These are phyloP conservation scores for Solanum pimpinellifolium DNA, from an alignment of 257 asterid species.

Conservation along the genomic window DNA sequence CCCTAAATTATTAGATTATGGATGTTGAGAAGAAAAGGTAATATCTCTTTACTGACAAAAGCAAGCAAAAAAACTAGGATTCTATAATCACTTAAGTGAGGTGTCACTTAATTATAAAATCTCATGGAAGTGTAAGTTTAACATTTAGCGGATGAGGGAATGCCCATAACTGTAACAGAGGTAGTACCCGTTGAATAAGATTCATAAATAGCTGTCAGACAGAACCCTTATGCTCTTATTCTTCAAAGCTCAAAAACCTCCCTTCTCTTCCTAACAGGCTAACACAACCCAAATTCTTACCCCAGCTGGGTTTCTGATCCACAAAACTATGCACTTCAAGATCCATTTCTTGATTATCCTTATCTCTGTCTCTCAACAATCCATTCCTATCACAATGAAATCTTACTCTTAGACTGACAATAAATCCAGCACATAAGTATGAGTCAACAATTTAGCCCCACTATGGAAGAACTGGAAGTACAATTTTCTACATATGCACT, in stretches of 20 bases:
- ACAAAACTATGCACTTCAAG: neutral
- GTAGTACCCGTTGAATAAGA: neutral
- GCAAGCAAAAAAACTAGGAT: neutral
- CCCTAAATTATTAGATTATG: neutral
- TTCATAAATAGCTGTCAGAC: neutral
- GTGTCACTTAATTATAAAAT: neutral
- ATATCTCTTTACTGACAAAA: neutral
- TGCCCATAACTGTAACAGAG: neutral
- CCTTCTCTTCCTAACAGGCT: neutral
- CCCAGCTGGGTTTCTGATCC: neutral
- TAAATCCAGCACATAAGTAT: neutral
- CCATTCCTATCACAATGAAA: neutral
- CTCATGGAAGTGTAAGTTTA: neutral
- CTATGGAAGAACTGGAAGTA: neutral
- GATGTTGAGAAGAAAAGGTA: neutral
- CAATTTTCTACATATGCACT: neutral
- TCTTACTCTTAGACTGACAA: neutral
- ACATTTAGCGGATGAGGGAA: neutral
- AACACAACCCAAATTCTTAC: neutral
- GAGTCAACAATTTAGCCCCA: neutral
- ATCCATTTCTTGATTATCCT: neutral
- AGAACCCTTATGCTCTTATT: neutral
- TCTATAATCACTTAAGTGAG: neutral
- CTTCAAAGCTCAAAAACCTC: neutral
- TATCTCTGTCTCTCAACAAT: neutral